A percentile compares a stretch with the other conserved stretches of the same genome.
Conservation (phyloP, 495 filamentous ascomycete genomes). For the Clavariopsis aquatica region DNA sequence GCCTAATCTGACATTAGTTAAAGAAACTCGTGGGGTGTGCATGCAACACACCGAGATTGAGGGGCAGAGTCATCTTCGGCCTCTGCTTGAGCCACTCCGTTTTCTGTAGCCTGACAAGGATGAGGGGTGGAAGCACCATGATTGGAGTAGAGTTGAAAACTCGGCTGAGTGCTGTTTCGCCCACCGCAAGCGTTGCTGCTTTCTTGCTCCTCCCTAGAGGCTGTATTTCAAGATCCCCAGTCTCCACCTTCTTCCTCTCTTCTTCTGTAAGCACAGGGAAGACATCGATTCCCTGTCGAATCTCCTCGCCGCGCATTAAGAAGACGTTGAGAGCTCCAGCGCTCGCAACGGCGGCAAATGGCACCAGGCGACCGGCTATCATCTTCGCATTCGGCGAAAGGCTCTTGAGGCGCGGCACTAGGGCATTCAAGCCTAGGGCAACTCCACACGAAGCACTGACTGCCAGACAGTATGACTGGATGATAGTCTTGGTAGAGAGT, state of each 20-base stretch:
- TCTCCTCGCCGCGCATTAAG: conserved; percentile 96
- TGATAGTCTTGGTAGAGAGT: conserved; percentile 73
- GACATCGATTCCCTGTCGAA: conserved; percentile 90
- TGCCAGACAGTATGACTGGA: conserved; percentile 86
- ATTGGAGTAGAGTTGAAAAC: conserved; percentile 93
- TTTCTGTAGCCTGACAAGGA: conserved; percentile 79
- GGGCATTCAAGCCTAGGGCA: conserved; percentile 84
- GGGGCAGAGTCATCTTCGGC: conserved; percentile 69
- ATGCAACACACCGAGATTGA: conserved; percentile 67
- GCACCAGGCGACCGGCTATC: conserved; percentile 79
- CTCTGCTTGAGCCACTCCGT: conserved; percentile 71
- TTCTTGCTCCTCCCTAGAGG: conserved; percentile 81
- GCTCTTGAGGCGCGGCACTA: conserved; percentile 81
- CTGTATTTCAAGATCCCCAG: conserved; percentile 59
- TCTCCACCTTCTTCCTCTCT: conserved; percentile 55
- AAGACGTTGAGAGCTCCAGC: conserved; percentile 93
- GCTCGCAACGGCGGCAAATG: conserved; percentile 90
- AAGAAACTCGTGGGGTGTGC: background rate
- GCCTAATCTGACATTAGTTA: conserved; percentile 37
- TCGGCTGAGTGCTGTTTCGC: conserved; percentile 84
- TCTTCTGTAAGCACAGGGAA: conserved; percentile 69
- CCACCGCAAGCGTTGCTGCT: conserved; percentile 84
- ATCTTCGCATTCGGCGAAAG: conserved; percentile 71
- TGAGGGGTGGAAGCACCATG: conserved; percentile 89
- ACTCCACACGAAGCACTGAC: conserved; percentile 91